Conservation (phyloP, 768 basidiomycete species). For the Pisolithus tinctorius region DNA sequence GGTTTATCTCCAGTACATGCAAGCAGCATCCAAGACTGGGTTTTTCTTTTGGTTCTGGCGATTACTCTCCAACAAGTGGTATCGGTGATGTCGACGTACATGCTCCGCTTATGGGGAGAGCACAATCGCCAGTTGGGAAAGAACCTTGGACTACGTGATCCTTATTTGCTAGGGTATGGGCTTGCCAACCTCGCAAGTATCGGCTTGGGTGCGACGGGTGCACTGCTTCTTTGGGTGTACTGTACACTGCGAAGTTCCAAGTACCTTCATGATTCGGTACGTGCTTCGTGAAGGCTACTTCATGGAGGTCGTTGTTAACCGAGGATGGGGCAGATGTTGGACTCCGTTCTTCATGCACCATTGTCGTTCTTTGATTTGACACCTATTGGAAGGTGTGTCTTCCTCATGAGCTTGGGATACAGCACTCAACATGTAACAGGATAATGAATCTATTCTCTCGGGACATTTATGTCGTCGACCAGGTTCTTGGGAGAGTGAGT, state of each 20-base stretch:
- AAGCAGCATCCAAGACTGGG: constrained; percentile 70
- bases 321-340: constrained; percentile 51
- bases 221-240: constrained; percentile 68
- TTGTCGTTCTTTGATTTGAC: constrained; percentile 88
- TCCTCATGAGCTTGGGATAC: neutral
- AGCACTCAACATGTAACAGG: constrained; percentile 26
- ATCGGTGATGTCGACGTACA: constrained; percentile 53
- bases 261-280: constrained; percentile 68
- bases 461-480: constrained; percentile 83
- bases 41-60: constrained; percentile 59
- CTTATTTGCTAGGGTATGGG: constrained; percentile 61
- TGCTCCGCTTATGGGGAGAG: constrained; percentile 79
- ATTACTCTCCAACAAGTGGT: constrained; percentile 51
- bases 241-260: constrained; percentile 71
- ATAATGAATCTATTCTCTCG: constrained; percentile 89
- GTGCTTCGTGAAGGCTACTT: constrained; percentile 17
- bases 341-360: constrained; percentile 75
- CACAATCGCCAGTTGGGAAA: constrained; percentile 56
- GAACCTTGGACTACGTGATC: constrained; percentile 49
- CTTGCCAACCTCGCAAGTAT: constrained; percentile 55
- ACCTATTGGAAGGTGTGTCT: constrained; percentile 67
- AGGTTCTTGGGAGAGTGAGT: constrained; percentile 61
- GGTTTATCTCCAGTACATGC: constrained; percentile 75
- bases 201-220: constrained; percentile 45
- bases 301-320: neutral